Percentiles rank a stretch among this genome's conserved stretches.
These are phyloP conservation scores for Globisporangium cylindrosporum DNA, from an alignment of 352 stramenopile genomes.

Conservation along the genomic window DNA sequence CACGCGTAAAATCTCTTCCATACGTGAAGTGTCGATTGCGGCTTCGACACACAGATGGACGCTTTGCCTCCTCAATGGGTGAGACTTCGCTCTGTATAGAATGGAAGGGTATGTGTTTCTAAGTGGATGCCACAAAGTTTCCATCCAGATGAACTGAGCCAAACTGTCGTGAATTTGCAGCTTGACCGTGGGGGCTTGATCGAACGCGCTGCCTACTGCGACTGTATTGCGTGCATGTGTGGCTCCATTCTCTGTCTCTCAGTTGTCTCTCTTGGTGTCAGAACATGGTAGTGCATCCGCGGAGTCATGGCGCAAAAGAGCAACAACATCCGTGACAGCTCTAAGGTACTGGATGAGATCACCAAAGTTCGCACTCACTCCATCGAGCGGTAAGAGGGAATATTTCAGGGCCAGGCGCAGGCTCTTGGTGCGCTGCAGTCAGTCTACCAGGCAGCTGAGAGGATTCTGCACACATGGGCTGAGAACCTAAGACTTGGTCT, in stretches of 20 bases:
- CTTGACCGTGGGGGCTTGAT: neutral
- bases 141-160: too few species aligned
- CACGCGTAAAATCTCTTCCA: neutral
- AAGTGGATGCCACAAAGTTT: too few species aligned
- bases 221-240: neutral
- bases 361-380: neutral
- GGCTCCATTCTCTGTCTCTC: neutral
- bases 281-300: neutral
- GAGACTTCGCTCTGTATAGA: too few species aligned
- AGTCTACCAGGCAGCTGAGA: neutral
- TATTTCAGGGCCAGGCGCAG: neutral
- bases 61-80: neutral
- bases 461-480: neutral
- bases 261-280: neutral
- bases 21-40: neutral
- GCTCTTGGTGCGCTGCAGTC: neutral
- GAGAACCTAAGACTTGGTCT: neutral
- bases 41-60: neutral
- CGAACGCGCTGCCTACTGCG: neutral
- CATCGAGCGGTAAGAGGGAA: neutral
- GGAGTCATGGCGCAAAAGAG: neutral
- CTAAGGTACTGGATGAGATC: neutral
- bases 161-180: neutral
- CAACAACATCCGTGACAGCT: neutral
- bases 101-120: too few species aligned